Conservation (phyloP, 2,329 filamentous ascomycete species). For the Allantophomopsis cytisporea region DNA sequence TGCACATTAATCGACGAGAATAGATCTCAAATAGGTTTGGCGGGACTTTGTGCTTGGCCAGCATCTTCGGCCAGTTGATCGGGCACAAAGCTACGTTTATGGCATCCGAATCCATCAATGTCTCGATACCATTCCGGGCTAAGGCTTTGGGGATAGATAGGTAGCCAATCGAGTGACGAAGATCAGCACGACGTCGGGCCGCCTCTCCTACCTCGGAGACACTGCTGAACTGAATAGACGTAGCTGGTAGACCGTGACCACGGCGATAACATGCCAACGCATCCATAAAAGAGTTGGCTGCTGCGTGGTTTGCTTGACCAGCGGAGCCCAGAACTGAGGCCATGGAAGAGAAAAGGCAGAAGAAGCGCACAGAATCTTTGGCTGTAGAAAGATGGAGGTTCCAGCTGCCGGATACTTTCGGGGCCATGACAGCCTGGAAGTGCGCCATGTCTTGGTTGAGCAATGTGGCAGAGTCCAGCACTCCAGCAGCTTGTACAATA, state of each 20-base stretch:
- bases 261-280: not conserved
- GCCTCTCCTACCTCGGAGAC: not conserved
- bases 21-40: too few species aligned
- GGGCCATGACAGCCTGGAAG: too few species aligned
- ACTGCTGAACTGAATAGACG: not conserved
- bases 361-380: not conserved
- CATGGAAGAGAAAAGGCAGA: not conserved
- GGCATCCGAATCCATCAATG: too few species aligned
- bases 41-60: too few species aligned
- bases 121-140: too few species aligned
- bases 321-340: not conserved
- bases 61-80: too few species aligned
- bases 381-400: not conserved
- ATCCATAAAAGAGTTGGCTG: not conserved
- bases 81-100: too few species aligned
- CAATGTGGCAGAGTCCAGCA: constrained; percentile 7
- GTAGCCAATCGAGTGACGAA: too few species aligned
- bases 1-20: too few species aligned
- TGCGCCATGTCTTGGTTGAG: too few species aligned
- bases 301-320: not conserved
- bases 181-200: too few species aligned
- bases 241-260: not conserved
- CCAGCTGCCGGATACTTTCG: not conserved
- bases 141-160: too few species aligned
- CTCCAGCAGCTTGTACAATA: constrained; percentile 30